Conservation (phyloP, 2,329 filamentous ascomycete species). For the Colletotrichum chlorophyti region DNA sequence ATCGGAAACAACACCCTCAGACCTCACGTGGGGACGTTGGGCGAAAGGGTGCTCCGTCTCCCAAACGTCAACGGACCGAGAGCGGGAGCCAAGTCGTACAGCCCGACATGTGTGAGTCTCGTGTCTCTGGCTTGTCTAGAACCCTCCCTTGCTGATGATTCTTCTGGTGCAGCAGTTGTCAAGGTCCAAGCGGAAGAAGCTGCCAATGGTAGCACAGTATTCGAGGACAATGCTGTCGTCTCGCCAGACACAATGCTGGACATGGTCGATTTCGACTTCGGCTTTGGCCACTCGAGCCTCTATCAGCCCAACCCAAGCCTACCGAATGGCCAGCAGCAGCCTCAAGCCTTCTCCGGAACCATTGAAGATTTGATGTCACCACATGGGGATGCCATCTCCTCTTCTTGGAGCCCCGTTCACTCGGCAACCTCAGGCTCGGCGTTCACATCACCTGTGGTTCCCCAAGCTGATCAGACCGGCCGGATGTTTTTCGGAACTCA, state of each 20-base stretch:
- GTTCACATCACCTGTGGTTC: slow-evolving; percentile 20
- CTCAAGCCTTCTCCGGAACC: slow-evolving; percentile 30
- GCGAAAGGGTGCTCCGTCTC: slow-evolving; percentile 36
- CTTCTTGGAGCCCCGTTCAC: slow-evolving; percentile 25
- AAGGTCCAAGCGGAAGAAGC: slow-evolving; percentile 15
- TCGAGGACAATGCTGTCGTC: slow-evolving; percentile 36
- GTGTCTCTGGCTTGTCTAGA: slow-evolving; percentile 26
- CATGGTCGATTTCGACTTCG: slow-evolving; percentile 43
- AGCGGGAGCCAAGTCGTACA: slow-evolving; percentile 40
- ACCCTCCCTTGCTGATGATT: slow-evolving; percentile 21
- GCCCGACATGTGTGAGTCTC: slow-evolving; percentile 44
- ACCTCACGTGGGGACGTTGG: slow-evolving; percentile 1
- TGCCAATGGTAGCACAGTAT: slow-evolving; percentile 1
- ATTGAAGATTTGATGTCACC: slow-evolving; percentile 23
- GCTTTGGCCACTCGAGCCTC: slow-evolving; percentile 41
- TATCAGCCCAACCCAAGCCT: slow-evolving; percentile 30
- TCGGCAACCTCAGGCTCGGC: slow-evolving; percentile 19
- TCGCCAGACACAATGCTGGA: slow-evolving; percentile 38
- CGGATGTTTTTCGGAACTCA: slow-evolving; percentile 17
- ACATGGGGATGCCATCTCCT: slow-evolving; percentile 14
- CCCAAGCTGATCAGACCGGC: background rate
- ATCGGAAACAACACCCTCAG: slow-evolving; percentile 39
- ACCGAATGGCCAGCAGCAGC: slow-evolving; percentile 41
- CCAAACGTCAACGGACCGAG: slow-evolving; percentile 45
- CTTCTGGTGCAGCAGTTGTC: slow-evolving; percentile 19